phyloP scores from a whole-genome alignment of 208 protist species.

The Leishmania tarentolae region DNA sequence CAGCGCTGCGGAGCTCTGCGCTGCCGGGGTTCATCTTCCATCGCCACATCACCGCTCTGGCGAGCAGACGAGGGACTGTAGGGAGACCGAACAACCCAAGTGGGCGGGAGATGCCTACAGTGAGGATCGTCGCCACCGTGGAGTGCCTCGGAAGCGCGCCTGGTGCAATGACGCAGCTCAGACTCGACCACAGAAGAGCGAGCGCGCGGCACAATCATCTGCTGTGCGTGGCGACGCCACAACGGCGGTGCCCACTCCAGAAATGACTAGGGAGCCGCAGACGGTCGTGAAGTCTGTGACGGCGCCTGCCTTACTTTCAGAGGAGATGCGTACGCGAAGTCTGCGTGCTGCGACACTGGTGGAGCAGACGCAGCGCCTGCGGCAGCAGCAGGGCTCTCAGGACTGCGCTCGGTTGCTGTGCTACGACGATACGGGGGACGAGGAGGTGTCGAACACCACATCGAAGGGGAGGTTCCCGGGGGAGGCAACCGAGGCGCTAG shows the following conservation, averaged over 20 bases:
- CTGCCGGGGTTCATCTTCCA: conserved; percentile 6
- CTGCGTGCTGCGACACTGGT: conserved; percentile 2
- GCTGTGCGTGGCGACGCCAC: neutral
- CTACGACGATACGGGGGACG: conserved; percentile 13
- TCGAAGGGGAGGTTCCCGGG: neutral
- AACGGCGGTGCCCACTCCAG: neutral
- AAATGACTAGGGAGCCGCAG: neutral
- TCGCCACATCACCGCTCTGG: neutral
- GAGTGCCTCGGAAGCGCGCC: conserved; percentile 8
- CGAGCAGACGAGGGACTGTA: neutral
- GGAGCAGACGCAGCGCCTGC: neutral
- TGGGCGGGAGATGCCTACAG: neutral
- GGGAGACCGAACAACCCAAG: neutral
- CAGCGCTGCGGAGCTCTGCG: conserved; percentile 30
- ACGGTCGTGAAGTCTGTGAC: conserved; percentile 5
- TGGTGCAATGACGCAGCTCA: neutral
- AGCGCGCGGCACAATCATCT: neutral
- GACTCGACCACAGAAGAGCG: neutral
- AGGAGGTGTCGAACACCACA: conserved; percentile 1
- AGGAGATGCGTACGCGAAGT: neutral
- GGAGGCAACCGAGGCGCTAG: neutral
- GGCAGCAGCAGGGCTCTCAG: neutral
- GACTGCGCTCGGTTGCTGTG: conserved; percentile 9
- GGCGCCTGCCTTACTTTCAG: conserved; percentile 2
- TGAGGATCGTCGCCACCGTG: neutral